phyloP scores from a whole-genome alignment of 352 stramenopile species.

The Aphanomyces stellatus region DNA sequence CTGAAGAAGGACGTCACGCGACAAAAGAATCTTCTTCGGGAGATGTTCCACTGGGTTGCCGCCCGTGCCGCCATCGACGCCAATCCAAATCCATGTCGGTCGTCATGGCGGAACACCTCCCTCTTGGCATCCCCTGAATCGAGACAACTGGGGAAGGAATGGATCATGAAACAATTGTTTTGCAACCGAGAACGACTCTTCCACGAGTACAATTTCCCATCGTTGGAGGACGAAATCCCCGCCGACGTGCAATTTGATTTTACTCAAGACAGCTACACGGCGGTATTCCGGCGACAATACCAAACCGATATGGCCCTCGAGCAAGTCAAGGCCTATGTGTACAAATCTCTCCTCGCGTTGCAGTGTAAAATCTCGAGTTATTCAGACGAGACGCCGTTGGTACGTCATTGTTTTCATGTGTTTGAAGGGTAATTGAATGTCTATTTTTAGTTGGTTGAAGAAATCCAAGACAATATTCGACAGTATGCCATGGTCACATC shows the following conservation, averaged over 20 bases:
- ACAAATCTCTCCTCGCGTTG: too few relatives aligned
- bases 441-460: background rate
- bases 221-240: background rate
- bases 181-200: background rate
- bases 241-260: background rate
- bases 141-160: background rate
- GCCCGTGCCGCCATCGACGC: background rate
- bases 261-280: background rate
- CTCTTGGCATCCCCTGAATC: background rate
- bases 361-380: too few relatives aligned
- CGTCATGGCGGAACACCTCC: background rate
- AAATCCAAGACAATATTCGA: background rate
- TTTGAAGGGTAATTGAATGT: background rate
- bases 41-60: background rate
- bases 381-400: too few relatives aligned
- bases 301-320: too few relatives aligned
- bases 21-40: background rate
- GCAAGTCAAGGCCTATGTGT: too few relatives aligned
- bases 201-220: background rate
- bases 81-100: background rate
- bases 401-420: too few relatives aligned
- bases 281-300: background rate
- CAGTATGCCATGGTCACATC: background rate
- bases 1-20: background rate
- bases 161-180: background rate